These are phyloP conservation scores for Malus hybrid DNA, from an alignment of 331 rosid genomes.

Conservation along the genomic window DNA sequence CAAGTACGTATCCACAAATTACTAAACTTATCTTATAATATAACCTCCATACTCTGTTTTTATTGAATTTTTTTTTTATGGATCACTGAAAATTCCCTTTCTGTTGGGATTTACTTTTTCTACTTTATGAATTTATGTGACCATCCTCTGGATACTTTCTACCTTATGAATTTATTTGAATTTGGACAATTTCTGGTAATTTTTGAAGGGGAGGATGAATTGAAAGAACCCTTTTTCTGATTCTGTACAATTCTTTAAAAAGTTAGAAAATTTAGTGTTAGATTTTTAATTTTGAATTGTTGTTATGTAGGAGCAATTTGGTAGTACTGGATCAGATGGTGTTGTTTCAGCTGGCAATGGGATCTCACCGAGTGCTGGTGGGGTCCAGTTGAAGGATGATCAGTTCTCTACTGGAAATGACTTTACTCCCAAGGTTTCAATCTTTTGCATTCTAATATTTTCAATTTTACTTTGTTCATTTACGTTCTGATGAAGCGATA, in stretches of 20 bases:
- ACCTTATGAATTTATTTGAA: not conserved
- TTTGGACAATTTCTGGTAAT: not conserved
- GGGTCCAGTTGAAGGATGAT: slow-evolving; percentile 34
- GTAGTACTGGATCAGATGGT: slow-evolving; percentile 14
- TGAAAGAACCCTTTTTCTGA: not conserved
- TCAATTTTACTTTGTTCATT: not conserved
- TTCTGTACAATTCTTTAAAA: not conserved
- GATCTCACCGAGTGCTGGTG: slow-evolving; percentile 23
- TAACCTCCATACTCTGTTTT: not conserved
- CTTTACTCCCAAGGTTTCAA: slow-evolving; percentile 45
- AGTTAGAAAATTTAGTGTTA: not conserved
- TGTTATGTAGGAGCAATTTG: slow-evolving; percentile 40
- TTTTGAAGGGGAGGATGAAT: not conserved
- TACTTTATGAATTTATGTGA: too few relatives aligned
- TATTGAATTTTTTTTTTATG: not conserved
- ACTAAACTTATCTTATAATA: not conserved
- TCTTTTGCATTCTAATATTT: not conserved
- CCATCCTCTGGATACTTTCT: too few relatives aligned
- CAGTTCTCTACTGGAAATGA: slow-evolving; percentile 49
- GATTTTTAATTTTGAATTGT: not conserved
- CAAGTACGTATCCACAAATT: slow-evolving; percentile 23
- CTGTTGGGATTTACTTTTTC: not conserved
- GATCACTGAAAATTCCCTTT: not conserved
- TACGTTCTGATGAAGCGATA: not conserved
- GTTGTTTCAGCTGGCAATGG: slow-evolving; percentile 24